phyloP scores from a whole-genome alignment of 305 asterid species.

The Fraxinus sp. region DNA sequence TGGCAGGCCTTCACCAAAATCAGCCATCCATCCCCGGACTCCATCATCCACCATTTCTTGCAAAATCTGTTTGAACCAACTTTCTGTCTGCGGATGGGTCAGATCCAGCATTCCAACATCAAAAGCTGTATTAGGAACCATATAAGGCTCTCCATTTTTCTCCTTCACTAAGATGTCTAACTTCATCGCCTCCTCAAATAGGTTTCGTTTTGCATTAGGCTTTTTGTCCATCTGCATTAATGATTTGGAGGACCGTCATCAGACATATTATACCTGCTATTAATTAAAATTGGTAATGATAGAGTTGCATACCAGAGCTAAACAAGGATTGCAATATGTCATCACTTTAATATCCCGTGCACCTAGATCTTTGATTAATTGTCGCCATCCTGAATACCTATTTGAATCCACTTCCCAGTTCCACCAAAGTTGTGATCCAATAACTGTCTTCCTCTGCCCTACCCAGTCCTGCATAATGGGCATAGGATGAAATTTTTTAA shows the following conservation, averaged over 20 bases:
- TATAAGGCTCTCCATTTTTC: slow-evolving; percentile 64
- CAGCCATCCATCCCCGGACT: slow-evolving; percentile 99
- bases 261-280: not conserved
- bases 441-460: slow-evolving; percentile 82
- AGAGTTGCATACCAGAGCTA: slow-evolving; percentile 65
- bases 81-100: slow-evolving; percentile 67
- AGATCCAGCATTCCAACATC: slow-evolving; percentile 92
- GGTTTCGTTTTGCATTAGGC: slow-evolving; percentile 55
- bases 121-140: slow-evolving; percentile 93
- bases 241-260: not conserved
- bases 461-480: slow-evolving; percentile 73
- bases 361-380: slow-evolving; percentile 59
- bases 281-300: not conserved
- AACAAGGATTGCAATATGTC: slow-evolving; percentile 99
- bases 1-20: slow-evolving; percentile 96
- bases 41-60: slow-evolving; percentile 90
- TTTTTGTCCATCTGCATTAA: slow-evolving; percentile 61
- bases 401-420: slow-evolving; percentile 89
- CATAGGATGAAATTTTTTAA: not conserved
- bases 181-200: slow-evolving; percentile 72
- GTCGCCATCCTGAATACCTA: slow-evolving; percentile 71
- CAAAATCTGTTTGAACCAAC: slow-evolving; percentile 83
- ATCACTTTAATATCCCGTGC: slow-evolving; percentile 59
- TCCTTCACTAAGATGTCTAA: slow-evolving; percentile 78
- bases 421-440: slow-evolving; percentile 99